These are phyloP conservation scores for Candida alai DNA, from an alignment of 805 yeast genomes.

Conservation along the genomic window DNA sequence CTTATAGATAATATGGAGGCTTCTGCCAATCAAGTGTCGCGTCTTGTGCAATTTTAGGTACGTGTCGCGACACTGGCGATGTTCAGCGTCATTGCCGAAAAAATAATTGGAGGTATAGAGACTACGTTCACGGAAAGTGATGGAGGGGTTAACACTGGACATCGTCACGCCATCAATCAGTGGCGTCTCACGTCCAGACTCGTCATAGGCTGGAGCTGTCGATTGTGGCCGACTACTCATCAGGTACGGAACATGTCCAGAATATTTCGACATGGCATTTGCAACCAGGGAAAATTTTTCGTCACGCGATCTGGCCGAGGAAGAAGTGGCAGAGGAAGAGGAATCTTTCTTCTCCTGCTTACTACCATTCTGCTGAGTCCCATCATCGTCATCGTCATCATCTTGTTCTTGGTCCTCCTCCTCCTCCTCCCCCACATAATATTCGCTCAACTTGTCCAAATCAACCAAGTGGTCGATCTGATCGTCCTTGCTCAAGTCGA, in stretches of 20 bases:
- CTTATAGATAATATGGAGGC: conserved; percentile 54
- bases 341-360: no score
- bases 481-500: conserved; percentile 23
- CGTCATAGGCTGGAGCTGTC: conserved; percentile 19
- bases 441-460: conserved; percentile 16
- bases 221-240: conserved; percentile 15
- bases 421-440: conserved; percentile 24
- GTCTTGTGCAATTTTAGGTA: conserved; percentile 52
- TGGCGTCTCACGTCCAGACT: conserved; percentile 44
- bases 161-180: conserved; percentile 39
- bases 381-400: conserved; percentile 11
- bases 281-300: background rate
- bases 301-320: no score
- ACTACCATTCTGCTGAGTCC: conserved; percentile 8
- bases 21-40: conserved; percentile 56
- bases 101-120: conserved; percentile 62
- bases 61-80: conserved; percentile 30
- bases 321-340: no score
- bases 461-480: conserved; percentile 16
- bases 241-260: conserved; percentile 1
- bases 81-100: conserved; percentile 54
- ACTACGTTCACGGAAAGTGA: conserved; percentile 56
- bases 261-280: background rate
- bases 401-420: conserved; percentile 12
- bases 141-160: conserved; percentile 50